Base-by-base conservation (phyloP, 73 alveolate species). In the Paraurostyla sp. region DNA sequence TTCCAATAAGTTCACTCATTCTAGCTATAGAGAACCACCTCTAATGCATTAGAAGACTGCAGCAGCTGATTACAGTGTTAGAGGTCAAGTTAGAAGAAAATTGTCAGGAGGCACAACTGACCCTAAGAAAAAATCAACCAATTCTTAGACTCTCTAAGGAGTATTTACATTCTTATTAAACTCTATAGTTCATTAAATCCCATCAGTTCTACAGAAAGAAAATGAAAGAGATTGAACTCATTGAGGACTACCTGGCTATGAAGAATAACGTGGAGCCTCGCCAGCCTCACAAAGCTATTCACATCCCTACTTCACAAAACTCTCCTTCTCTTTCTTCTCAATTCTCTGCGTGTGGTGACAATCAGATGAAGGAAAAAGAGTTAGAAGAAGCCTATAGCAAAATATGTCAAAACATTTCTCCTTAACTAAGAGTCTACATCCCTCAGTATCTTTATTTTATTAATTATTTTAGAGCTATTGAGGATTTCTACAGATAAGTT, bases 401-500 rank as follows among this genome's bases (percentile, higher is more conserved):
- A 18, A 68, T 68, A 6, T 57, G 16, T 38, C 23, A 68, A 36
- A 68, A 68, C 40, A 27, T 73, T 73, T 56, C 86, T 29, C 7
- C 6, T 20, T 40, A 73, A 2, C 68, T 45, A 4, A 49, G 51
- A 73, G 71, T 49, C 29, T 73, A 73, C 50, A 73, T 73, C 15
- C 38, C 50, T 1, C 9, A 3, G 86, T 73, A 73, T 16, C 16
- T 30, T 9, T 15, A 27, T 62, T 13, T 22, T 43, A 73, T 32
- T 43, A 0, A 4, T 42, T 15, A 43, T n/a, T 13, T 33, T 68
- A 73, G 80, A 36, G 78, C 80, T 4, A 29, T 78, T 0, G 60
- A 78, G 6, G 89, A 78, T 7, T 78, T n/a, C 40, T 52, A 23
- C 59, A 16, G 78, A 52, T 40, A 78, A 38, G 4, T 78, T 1